Evolutionary conservation across 176 grass and related monocot genomes (phyloP).

Genomic region (Zoysia pacifica): DNA sequence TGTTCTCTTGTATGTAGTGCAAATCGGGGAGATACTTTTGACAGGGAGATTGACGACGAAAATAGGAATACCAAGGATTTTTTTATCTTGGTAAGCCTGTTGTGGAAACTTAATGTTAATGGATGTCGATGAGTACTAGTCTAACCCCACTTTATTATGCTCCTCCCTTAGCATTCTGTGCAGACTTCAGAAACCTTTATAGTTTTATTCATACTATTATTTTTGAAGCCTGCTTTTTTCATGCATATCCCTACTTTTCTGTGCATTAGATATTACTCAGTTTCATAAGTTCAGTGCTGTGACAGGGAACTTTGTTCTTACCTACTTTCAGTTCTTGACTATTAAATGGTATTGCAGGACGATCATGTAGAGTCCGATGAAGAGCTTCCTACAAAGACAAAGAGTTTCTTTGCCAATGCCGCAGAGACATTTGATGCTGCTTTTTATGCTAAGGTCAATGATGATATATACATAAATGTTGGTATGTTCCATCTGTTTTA

Average conservation of each 20-base stretch:
- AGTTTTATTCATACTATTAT: neutral
- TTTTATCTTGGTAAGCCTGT: constrained; percentile 74
- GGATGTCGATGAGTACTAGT: neutral
- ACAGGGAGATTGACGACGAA: constrained; percentile 86
- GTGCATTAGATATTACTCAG: neutral
- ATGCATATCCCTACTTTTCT: constrained; percentile 14
- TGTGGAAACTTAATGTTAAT: constrained; percentile 15
- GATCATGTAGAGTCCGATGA: constrained; percentile 87
- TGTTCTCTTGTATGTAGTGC: constrained; percentile 55
- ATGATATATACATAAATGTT: constrained; percentile 96
- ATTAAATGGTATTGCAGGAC: constrained; percentile 57
- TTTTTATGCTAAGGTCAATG: constrained; percentile 95
- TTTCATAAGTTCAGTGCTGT: neutral
- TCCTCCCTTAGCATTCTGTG: constrained; percentile 18
- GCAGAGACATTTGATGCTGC: constrained; percentile 85
- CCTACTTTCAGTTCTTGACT: constrained; percentile 31
- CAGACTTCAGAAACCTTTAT: constrained; percentile 25
- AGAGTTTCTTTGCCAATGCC: constrained; percentile 77
- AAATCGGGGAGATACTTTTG: constrained; percentile 76
- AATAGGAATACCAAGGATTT: constrained; percentile 87
- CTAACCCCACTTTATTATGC: neutral
- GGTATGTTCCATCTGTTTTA: constrained; percentile 56
- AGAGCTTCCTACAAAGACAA: constrained; percentile 83
- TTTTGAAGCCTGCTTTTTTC: neutral
- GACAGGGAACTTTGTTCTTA: neutral